Base-by-base conservation (phyloP, 108 stramenopile species). In the Schizochytrium sp. region DNA sequence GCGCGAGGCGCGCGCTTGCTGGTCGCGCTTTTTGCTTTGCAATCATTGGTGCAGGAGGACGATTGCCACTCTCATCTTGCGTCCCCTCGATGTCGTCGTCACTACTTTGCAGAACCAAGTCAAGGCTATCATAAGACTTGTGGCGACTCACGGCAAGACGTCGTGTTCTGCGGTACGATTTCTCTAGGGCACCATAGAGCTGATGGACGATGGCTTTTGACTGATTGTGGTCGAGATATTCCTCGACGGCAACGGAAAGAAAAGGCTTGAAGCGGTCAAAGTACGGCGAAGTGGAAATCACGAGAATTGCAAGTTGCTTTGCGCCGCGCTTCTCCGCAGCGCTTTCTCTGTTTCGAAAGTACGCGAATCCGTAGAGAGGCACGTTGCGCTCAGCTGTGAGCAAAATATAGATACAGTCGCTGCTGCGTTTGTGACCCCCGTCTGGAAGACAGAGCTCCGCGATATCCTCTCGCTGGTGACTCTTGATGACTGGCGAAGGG, bases 401-500 rank as follows among this genome's bases (percentile, higher is more conserved):
- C 51, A 83, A 4, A 53, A 83, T 83, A 45, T 53, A 83, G n/a
- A 83, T 53, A 23, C 48, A 83, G 76, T 83, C 76, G n/a, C 48
- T 53, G 48, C 51, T 53, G 76, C 51, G 45, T 23, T 83, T 83
- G 51, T 83, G 76, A 1, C 76, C 76, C 1, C 76, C 76, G 48
- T 83, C 76, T 6, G 76, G 76, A 25, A 83, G 28, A 23, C 76
- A 83, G 18, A 83, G 76, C 76, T 83, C 76, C 19, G 76, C 76
- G 23, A 83, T 83, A 16, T 47, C 76, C 10, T 83, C 76, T 25
- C 25, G 2, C n/a, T 23, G 45, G 51, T 83, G 76, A 1, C 76
- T 83, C 51, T 6, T 28, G 23, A 83, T 83, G 10, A 41, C 63
- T 2, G 76, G 76, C 25, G 45, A 19, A 6, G 76, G 23, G n/a